A percentile compares a stretch with the other conserved stretches of the same genome.
Conservation (phyloP, 371 early-diverging fungal species). For the Mortierella sp. region DNA sequence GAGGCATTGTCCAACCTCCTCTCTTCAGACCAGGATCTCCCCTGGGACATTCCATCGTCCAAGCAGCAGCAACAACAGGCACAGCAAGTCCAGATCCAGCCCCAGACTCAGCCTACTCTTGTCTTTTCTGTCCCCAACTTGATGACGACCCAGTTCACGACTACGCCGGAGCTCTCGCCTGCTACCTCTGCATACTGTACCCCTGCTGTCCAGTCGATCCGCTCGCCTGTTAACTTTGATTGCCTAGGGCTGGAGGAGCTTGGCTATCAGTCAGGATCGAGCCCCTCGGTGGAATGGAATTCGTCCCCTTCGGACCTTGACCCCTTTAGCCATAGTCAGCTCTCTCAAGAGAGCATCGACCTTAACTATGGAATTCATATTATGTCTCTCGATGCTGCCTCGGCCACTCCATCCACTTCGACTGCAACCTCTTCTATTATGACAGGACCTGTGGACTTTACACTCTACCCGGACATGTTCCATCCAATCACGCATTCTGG, state of each 20-base stretch:
- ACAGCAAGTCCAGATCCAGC: no score
- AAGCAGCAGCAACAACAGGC: slow-evolving; percentile 18
- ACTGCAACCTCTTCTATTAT: background rate
- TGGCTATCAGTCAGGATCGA: background rate
- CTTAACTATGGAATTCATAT: background rate
- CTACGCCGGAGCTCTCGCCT: slow-evolving; percentile 40
- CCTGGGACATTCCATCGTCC: slow-evolving; percentile 21
- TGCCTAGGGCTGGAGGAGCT: slow-evolving; percentile 3
- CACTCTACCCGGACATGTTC: slow-evolving; percentile 5
- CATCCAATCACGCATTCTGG: background rate
- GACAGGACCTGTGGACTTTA: slow-evolving; percentile 1
- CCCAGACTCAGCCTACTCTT: background rate
- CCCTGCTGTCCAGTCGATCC: slow-evolving; percentile 14
- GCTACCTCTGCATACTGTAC: slow-evolving; percentile 29
- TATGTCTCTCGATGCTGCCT: background rate
- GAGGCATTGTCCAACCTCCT: background rate
- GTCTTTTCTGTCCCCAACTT: background rate
- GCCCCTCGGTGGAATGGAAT: background rate
- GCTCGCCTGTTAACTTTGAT: slow-evolving; percentile 17
- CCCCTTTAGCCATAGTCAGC: background rate
- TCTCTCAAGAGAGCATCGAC: background rate
- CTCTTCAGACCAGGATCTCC: background rate
- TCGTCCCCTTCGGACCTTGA: background rate
- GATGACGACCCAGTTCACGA: slow-evolving; percentile 9
- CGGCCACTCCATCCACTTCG: background rate